A percentile compares a stretch with the other conserved stretches of the same genome.
Evolutionary conservation across 2,329 filamentous ascomycete species (phyloP).

Genomic region (Scortechinia acanthostroma): DNA sequence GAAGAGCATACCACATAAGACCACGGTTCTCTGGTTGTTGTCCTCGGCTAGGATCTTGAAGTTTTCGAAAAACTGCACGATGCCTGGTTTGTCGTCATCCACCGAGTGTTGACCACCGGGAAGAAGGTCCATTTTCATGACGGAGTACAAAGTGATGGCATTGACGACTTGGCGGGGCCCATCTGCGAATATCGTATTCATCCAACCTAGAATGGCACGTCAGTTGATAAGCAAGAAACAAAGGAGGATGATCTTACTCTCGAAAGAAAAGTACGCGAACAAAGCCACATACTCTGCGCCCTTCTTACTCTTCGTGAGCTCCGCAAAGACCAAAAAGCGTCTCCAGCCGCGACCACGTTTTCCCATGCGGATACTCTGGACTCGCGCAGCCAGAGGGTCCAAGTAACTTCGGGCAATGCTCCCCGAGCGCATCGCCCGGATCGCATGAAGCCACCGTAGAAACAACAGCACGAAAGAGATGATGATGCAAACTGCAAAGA

Average conservation of each 20-base stretch:
- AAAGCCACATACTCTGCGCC: slow-evolving; percentile 68
- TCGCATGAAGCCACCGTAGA: neutral
- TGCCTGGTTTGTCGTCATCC: slow-evolving; percentile 15
- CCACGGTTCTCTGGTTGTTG: slow-evolving; percentile 1
- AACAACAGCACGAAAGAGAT: neutral
- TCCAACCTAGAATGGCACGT: slow-evolving; percentile 33
- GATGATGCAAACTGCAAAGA: neutral
- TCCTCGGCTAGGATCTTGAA: neutral
- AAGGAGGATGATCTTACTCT: neutral
- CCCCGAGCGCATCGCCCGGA: neutral
- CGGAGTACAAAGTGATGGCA: slow-evolving; percentile 56
- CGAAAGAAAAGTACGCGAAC: slow-evolving; percentile 56
- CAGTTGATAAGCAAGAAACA: slow-evolving; percentile 7
- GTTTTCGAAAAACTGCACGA: neutral
- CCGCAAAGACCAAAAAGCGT: slow-evolving; percentile 57
- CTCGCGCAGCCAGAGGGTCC: neutral
- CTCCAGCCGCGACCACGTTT: slow-evolving; percentile 8
- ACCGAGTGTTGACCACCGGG: slow-evolving; percentile 41
- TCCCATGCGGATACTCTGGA: neutral
- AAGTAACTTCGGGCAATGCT: neutral
- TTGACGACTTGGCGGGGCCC: slow-evolving; percentile 62
- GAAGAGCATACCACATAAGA: neutral
- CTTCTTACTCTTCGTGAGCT: slow-evolving; percentile 66
- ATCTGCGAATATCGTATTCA: slow-evolving; percentile 57
- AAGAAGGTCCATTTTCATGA: slow-evolving; percentile 50